Evolutionary conservation across 176 grass and related monocot genomes (phyloP).

Genomic region (Triticum turgidum): DNA sequence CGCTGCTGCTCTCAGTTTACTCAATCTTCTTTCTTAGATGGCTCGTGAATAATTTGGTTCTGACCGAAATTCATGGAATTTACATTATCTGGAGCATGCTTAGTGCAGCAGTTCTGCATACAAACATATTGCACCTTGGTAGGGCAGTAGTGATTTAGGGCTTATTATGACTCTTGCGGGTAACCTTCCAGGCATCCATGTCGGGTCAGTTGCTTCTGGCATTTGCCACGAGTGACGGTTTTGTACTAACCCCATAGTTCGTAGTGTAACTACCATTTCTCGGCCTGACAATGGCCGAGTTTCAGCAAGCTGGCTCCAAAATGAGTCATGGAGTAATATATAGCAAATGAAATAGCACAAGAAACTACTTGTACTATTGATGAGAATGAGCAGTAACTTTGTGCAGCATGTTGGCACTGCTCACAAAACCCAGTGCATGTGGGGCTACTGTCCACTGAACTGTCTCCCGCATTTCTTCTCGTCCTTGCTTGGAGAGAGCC

Average conservation of each 20-base stretch:
- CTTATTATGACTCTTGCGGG: background rate
- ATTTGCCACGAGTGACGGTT: background rate
- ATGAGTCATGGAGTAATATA: background rate
- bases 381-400: constrained; percentile 1
- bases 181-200: background rate
- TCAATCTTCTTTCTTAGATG: background rate
- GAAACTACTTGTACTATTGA: background rate
- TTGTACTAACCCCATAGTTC: background rate
- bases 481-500: background rate
- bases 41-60: background rate
- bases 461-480: background rate
- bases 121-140: background rate
- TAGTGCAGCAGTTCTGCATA: background rate
- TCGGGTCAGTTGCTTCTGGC: background rate
- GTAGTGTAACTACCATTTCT: background rate
- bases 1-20: background rate
- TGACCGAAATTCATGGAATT: background rate
- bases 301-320: background rate
- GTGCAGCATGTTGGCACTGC: background rate
- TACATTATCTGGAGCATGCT: too few species aligned
- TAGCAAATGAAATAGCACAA: background rate
- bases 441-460: background rate
- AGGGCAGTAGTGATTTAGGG: background rate
- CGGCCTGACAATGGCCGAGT: background rate
- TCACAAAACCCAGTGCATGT: background rate